phyloP scores from a whole-genome alignment of 176 grass and related monocot species.

The Carex scoparia region DNA sequence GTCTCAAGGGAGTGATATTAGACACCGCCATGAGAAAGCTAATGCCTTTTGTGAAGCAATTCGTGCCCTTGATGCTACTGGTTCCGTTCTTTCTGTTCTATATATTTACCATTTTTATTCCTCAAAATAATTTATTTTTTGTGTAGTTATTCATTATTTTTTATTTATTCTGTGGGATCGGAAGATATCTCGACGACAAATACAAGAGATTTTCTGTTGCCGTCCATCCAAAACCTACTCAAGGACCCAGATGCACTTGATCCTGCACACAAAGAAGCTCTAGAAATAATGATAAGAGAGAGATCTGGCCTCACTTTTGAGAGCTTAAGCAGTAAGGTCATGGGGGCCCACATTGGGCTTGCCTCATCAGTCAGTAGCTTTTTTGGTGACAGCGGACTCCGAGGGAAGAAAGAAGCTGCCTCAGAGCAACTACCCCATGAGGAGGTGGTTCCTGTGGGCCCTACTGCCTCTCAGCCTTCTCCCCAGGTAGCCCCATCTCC shows the following conservation, averaged over 20 bases:
- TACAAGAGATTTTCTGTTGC: constrained; percentile 70
- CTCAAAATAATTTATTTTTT: constrained; percentile 1
- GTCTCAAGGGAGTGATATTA: constrained; percentile 48
- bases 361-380: constrained; percentile 81
- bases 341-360: constrained; percentile 82
- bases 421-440: background rate
- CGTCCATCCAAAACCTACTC: constrained; percentile 81
- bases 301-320: constrained; percentile 71
- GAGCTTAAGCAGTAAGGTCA: constrained; percentile 70
- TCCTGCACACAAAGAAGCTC: constrained; percentile 91
- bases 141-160: constrained; percentile 8
- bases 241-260: constrained; percentile 80
- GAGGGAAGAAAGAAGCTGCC: constrained; percentile 67
- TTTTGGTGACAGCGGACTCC: constrained; percentile 66
- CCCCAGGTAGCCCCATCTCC: constrained; percentile 29
- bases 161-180: background rate
- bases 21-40: constrained; percentile 51
- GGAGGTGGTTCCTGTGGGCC: constrained; percentile 5
- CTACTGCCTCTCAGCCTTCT: background rate
- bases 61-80: constrained; percentile 92
- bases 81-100: constrained; percentile 25
- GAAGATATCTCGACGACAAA: constrained; percentile 74
- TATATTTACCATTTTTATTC: constrained; percentile 15
- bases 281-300: constrained; percentile 79
- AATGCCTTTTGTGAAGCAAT: constrained; percentile 89